phyloP scores from a whole-genome alignment of 1,284 basidiomycete species.

The Mycosarcoma maydis region DNA sequence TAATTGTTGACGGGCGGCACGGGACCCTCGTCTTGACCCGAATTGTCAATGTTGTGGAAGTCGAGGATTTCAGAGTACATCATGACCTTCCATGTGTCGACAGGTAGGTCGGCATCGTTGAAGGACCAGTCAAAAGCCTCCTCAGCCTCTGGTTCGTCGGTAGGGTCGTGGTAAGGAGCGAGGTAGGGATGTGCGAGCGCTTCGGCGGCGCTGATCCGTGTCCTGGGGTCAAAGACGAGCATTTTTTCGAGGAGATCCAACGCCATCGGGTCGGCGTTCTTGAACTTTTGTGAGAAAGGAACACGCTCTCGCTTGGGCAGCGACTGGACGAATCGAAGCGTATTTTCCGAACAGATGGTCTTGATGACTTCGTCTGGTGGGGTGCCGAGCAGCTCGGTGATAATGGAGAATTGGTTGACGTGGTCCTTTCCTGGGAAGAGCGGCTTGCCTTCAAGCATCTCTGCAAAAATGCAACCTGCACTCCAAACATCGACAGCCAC shows the following conservation, averaged over 20 bases:
- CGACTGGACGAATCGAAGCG: slow-evolving; percentile 97
- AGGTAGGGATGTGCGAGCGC: slow-evolving; percentile 95
- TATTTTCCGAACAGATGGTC: slow-evolving; percentile 98
- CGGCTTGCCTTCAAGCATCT: slow-evolving; percentile 99
- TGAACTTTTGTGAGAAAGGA: slow-evolving; percentile 93
- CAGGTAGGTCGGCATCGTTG: slow-evolving; percentile 99
- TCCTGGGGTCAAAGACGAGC: slow-evolving; percentile 97
- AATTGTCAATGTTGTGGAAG: slow-evolving; percentile 67
- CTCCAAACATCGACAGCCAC: slow-evolving; percentile 98
- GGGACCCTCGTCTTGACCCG: slow-evolving; percentile 53
- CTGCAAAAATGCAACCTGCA: slow-evolving; percentile 98
- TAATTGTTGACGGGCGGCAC: slow-evolving; percentile 47
- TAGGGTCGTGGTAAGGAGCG: slow-evolving; percentile 96
- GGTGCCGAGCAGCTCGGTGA: slow-evolving; percentile 96
- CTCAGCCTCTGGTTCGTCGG: slow-evolving; percentile 91
- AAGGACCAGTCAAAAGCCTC: slow-evolving; percentile 99
- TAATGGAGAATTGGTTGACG: slow-evolving; percentile 99
- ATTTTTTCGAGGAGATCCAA: slow-evolving; percentile 97
- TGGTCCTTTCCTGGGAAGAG: slow-evolving; percentile 99
- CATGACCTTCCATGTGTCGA: slow-evolving; percentile 97
- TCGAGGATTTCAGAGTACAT: slow-evolving; percentile 70
- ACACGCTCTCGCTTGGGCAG: slow-evolving; percentile 94
- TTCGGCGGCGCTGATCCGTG: slow-evolving; percentile 91
- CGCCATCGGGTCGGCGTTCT: slow-evolving; percentile 89
- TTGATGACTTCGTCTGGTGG: slow-evolving; percentile 99